Percentiles rank a stretch among this genome's conserved stretches.
phyloP scores from a whole-genome alignment of 192 early-diverging fungal genomes.

The Linnemannia zychae region DNA sequence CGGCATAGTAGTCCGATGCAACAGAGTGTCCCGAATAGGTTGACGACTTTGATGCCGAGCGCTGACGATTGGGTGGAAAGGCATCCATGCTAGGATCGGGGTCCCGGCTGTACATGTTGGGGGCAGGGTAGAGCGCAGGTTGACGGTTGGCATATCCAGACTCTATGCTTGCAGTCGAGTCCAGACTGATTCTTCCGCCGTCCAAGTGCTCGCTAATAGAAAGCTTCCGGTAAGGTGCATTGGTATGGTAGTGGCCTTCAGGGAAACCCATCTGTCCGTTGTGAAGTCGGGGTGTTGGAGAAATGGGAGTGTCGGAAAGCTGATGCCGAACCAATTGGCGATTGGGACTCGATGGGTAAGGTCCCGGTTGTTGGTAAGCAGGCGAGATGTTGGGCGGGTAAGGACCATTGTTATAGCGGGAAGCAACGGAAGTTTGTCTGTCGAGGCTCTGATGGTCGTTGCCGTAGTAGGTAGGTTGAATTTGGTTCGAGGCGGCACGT shows the following conservation, averaged over 20 bases:
- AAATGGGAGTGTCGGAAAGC: constrained; percentile 16
- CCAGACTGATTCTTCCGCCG: constrained; percentile 45
- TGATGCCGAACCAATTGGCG: constrained; percentile 41
- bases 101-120: constrained; percentile 44
- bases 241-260: constrained; percentile 34
- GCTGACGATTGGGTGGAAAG: constrained; percentile 42
- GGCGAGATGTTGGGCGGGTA: constrained; percentile 18
- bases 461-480: constrained; percentile 44
- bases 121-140: constrained; percentile 32
- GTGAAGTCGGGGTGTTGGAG: constrained; percentile 15
- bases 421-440: constrained; percentile 32
- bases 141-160: constrained; percentile 43
- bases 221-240: constrained; percentile 27
- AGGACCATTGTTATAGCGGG: constrained; percentile 30
- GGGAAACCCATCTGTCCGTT: constrained; percentile 12
- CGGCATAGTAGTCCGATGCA: constrained; percentile 47
- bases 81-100: constrained; percentile 31
- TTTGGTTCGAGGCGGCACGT: constrained; percentile 41
- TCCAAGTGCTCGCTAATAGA: constrained; percentile 40
- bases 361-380: constrained; percentile 16
- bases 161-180: constrained; percentile 44
- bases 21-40: constrained; percentile 50
- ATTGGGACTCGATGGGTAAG: constrained; percentile 26
- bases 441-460: constrained; percentile 31
- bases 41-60: constrained; percentile 50